Conservation (phyloP, 306 rosid species). For the Alnus glutinosa region DNA sequence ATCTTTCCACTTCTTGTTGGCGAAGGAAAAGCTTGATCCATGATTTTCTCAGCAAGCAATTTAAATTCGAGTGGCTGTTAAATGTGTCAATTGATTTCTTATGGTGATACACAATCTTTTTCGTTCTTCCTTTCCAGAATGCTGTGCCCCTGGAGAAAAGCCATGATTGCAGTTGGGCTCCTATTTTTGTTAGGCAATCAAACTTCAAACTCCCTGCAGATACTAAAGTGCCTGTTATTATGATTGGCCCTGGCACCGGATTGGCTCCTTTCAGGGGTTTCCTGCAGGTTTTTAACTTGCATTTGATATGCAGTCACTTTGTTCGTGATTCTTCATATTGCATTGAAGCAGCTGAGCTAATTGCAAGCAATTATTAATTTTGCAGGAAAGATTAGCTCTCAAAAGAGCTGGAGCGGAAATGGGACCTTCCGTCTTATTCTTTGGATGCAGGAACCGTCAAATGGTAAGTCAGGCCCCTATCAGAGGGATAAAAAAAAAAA, state of each 20-base stretch:
- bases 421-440: slow-evolving; percentile 77
- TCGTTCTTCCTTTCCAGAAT: slow-evolving; percentile 50
- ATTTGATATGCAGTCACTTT: slow-evolving; percentile 19
- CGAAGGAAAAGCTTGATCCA: background rate
- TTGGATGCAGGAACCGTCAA: slow-evolving; percentile 89
- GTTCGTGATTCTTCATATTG: slow-evolving; percentile 1
- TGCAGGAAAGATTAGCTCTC: slow-evolving; percentile 87
- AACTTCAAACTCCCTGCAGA: slow-evolving; percentile 90
- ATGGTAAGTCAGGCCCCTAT: slow-evolving; percentile 52
- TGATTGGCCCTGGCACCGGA: slow-evolving; percentile 99
- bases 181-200: slow-evolving; percentile 89
- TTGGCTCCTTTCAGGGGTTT: slow-evolving; percentile 99
- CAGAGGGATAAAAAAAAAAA: background rate
- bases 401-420: slow-evolving; percentile 73
- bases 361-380: slow-evolving; percentile 13
- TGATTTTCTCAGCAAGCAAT: background rate
- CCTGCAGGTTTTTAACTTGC: slow-evolving; percentile 69
- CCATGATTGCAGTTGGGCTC: slow-evolving; percentile 86
- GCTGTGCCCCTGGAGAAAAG: slow-evolving; percentile 68
- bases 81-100: background rate
- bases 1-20: slow-evolving; percentile 4
- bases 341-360: slow-evolving; percentile 14
- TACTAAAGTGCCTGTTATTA: slow-evolving; percentile 73
- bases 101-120: background rate
- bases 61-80: background rate